Evolutionary conservation across 768 basidiomycete species (phyloP).

Genomic region (Dioszegia crocea): DNA sequence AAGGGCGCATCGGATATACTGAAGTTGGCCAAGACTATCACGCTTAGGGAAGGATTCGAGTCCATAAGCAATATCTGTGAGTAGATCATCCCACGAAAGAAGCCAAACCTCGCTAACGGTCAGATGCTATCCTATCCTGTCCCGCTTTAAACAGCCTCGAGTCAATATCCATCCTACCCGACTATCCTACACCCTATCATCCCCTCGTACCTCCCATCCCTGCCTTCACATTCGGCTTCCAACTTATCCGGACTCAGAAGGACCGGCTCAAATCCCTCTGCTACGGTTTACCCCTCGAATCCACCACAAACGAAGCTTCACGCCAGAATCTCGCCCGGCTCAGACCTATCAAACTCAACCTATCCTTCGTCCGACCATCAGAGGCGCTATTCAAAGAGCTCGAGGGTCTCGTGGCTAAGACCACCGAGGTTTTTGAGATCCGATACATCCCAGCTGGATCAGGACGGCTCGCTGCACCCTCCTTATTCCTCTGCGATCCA

Average conservation of each 20-base stretch:
- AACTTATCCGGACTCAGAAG: constrained; percentile 19
- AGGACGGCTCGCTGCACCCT: not conserved
- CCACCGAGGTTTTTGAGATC: not conserved
- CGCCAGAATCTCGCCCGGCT: not conserved
- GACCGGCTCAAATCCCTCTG: constrained; percentile 5
- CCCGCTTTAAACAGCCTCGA: constrained; percentile 17
- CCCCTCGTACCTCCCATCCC: constrained; percentile 16
- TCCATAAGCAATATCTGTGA: not conserved
- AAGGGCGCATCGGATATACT: not conserved
- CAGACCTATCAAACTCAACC: not conserved
- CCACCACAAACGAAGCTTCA: constrained; percentile 4
- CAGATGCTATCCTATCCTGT: constrained; percentile 26
- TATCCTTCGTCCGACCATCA: constrained; percentile 2
- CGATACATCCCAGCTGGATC: not conserved
- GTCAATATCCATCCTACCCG: constrained; percentile 19
- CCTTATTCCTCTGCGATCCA: not conserved
- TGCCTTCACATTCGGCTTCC: constrained; percentile 27
- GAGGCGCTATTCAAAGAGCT: constrained; percentile 4
- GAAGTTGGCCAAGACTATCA: not conserved
- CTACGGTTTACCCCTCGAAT: constrained; percentile 17
- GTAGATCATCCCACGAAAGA: not conserved
- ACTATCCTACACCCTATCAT: constrained; percentile 20
- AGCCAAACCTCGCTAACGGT: constrained; percentile 4
- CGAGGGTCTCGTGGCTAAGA: not conserved
- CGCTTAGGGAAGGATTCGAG: not conserved